Conservation (phyloP, 1,139 yeast genomes). For the Arxiozyma bovina region DNA sequence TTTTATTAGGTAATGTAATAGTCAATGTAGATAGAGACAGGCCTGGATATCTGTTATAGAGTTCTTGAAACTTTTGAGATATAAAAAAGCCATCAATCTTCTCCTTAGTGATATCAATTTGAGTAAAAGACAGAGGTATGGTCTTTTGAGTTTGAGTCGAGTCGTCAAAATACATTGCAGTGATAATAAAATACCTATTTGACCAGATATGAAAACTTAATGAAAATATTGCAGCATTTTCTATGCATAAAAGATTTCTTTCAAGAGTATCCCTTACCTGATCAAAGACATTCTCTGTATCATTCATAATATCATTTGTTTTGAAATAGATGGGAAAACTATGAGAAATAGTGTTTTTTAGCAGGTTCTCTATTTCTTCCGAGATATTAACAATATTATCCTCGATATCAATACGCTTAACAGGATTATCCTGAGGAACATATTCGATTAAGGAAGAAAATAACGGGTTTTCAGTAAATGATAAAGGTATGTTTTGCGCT, state of each 20-base stretch:
- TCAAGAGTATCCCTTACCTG: not conserved
- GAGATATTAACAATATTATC: slow-evolving; percentile 5
- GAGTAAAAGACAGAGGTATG: slow-evolving; percentile 5
- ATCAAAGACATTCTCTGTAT: not conserved
- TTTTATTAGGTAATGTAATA: slow-evolving; percentile 6
- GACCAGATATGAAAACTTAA: slow-evolving; percentile 9
- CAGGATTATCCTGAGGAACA: not conserved
- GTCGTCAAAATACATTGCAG: slow-evolving; percentile 9
- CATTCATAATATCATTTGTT: not conserved
- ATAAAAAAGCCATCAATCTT: slow-evolving; percentile 1
- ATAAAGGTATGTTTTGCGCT: slow-evolving; percentile 10
- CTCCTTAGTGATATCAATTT: not conserved
- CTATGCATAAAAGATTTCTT: slow-evolving; percentile 1
- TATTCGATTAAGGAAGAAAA: slow-evolving; percentile 3
- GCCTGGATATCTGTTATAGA: slow-evolving; percentile 2
- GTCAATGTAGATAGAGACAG: slow-evolving; percentile 7
- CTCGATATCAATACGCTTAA: not conserved
- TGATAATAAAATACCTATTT: slow-evolving; percentile 6
- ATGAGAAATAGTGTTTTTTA: slow-evolving; percentile 2
- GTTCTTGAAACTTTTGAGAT: not conserved
- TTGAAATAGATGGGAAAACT: not conserved
- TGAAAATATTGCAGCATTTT: slow-evolving; percentile 8
- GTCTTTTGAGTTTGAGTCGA: slow-evolving; percentile 1
- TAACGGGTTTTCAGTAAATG: slow-evolving; percentile 6
- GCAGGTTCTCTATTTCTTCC: slow-evolving; percentile 4